phyloP scores from a whole-genome alignment of 2,329 filamentous ascomycete genomes.

The Aurifilum marmelostoma region DNA sequence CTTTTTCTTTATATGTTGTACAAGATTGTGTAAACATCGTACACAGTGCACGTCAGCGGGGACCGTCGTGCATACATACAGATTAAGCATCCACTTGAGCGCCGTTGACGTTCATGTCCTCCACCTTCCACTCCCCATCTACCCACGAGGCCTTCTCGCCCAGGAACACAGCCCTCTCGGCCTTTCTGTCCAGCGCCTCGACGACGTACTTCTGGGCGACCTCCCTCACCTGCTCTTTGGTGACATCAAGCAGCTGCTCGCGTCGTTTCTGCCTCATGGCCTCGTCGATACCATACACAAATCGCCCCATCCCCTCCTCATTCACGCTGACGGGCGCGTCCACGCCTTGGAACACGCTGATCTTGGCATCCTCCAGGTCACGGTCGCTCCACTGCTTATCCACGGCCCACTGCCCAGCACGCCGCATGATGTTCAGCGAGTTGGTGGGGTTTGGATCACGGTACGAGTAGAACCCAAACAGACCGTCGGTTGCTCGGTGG shows the following conservation, averaged over 20 bases:
- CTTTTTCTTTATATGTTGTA: slow-evolving; percentile 18
- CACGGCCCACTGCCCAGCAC: slow-evolving; percentile 80
- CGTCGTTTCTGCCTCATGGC: slow-evolving; percentile 87
- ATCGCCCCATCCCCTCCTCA: slow-evolving; percentile 82
- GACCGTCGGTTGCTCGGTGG: slow-evolving; percentile 74
- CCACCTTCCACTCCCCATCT: slow-evolving; percentile 72
- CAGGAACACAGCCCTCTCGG: slow-evolving; percentile 72
- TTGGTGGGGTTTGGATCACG: slow-evolving; percentile 90
- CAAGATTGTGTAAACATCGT: slow-evolving; percentile 27
- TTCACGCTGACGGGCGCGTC: slow-evolving; percentile 89
- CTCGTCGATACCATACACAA: slow-evolving; percentile 82
- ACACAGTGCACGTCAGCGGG: not conserved
- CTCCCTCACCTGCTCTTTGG: slow-evolving; percentile 74
- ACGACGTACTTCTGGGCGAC: slow-evolving; percentile 84
- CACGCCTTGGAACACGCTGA: slow-evolving; percentile 88
- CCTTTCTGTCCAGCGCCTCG: slow-evolving; percentile 60
- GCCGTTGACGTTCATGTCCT: slow-evolving; percentile 70
- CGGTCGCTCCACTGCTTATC: slow-evolving; percentile 80
- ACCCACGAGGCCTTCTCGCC: slow-evolving; percentile 84
- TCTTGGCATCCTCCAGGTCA: slow-evolving; percentile 94
- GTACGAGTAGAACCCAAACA: slow-evolving; percentile 96
- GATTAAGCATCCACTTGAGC: slow-evolving; percentile 34
- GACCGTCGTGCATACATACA: not conserved
- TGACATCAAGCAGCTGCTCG: slow-evolving; percentile 85
- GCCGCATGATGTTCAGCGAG: slow-evolving; percentile 80